A percentile compares a stretch with the other conserved stretches of the same genome.
Evolutionary conservation across 169 alveolate species (phyloP).

Genomic region (Eimeria acervulina): DNA sequence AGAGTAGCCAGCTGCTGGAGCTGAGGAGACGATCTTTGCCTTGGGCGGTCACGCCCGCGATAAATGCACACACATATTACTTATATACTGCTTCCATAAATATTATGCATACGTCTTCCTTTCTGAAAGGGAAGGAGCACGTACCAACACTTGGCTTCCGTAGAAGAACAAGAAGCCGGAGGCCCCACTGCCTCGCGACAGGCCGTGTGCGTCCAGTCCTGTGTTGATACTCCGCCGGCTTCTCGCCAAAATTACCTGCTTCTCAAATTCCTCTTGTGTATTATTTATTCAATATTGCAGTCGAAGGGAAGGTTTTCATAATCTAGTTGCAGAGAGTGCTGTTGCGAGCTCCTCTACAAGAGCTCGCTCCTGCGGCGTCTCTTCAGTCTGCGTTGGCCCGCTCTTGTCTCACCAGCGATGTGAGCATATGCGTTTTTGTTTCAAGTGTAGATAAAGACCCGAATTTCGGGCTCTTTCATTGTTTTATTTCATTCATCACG

Average conservation of each 20-base stretch:
- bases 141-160: background rate
- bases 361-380: conserved; percentile 58
- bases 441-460: background rate
- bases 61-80: background rate
- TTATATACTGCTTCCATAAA: background rate
- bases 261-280: background rate
- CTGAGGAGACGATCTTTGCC: background rate
- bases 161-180: background rate
- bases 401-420: conserved; percentile 3
- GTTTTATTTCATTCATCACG: background rate
- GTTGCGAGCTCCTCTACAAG: background rate
- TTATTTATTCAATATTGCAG: background rate
- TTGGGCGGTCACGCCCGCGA: background rate
- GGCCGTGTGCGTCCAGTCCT: background rate
- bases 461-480: background rate
- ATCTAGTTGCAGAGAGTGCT: background rate
- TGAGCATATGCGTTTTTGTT: background rate
- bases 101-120: background rate
- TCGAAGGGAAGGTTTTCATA: background rate
- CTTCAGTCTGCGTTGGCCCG: background rate
- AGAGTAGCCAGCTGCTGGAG: background rate
- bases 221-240: background rate
- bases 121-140: background rate
- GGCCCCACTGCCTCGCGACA: background rate
- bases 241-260: background rate